Base-by-base conservation (phyloP, 2,329 filamentous ascomycete species). In the Exophiala mesophila region DNA sequence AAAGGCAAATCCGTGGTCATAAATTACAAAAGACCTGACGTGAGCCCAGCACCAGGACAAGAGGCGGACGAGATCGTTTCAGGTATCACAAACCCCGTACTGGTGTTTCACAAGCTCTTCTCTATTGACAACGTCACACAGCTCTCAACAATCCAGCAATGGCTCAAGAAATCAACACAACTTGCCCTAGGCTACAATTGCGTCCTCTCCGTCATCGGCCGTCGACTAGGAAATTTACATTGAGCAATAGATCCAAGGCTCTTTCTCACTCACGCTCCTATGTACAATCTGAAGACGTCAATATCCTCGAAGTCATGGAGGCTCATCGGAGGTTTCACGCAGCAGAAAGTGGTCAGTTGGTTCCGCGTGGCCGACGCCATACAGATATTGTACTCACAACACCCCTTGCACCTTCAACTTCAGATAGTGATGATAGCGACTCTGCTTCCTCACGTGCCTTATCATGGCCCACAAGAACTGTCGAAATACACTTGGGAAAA, bases 291-390 rank as follows among this genome's bases (percentile, higher is more conserved):
- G 41, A 55, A n/a, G 13, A 47, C 18, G 31, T 17, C 21, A 32
- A 55, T 20, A 39, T 42, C 8, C 40, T 55, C n/a, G 48, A 52
- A 15, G 39, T 48, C 10, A 55, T 55, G 51, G 49, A 56, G 36
- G 49, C 49, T 20, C 49, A 53, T 41, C 43, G 53, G 16, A 50
- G 42, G 28, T 44, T 53, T 32, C 53, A 56, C 36, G 49, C 52
- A n/a, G 53, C 53, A 20, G 53, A 56, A 28, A 50, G 47, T 30
- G 52, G 53, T 20, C 52, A 54, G 33, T 34, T 54, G 5, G 34
- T 42, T 1, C 47, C 52, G 10, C 47, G 50, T 19, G 30, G 28
- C 23, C 45, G 43, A 12, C 43, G 39, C 28, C 34, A 45, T 32
- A 44, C 41, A 12, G 40, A 49, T 26, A 15, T 41, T 32, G 39